Percentiles rank a stretch among this genome's conserved stretches.
phyloP scores from a whole-genome alignment of 2,329 filamentous ascomycete genomes.

The Pochonia chlamydosporia region DNA sequence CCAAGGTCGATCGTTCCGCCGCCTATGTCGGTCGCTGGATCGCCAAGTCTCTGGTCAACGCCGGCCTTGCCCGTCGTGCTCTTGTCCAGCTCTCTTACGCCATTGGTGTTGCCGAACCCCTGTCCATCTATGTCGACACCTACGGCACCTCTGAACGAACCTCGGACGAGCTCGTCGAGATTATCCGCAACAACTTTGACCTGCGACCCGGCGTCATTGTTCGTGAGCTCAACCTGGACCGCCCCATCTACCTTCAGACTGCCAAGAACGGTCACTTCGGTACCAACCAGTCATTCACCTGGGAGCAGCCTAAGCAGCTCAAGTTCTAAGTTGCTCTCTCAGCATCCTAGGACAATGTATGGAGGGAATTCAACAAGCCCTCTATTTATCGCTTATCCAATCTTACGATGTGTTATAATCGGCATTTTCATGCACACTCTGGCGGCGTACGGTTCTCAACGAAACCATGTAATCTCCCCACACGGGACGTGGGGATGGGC shows the following conservation, averaged over 20 bases:
- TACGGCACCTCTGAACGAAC: conserved; percentile 91
- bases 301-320: conserved; percentile 96
- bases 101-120: conserved; percentile 96
- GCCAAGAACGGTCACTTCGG: conserved; percentile 99
- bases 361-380: conserved; percentile 37
- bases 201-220: conserved; percentile 97
- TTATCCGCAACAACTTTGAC: conserved; percentile 95
- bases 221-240: conserved; percentile 88
- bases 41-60: conserved; percentile 92
- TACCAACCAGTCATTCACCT: conserved; percentile 94
- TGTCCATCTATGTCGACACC: conserved; percentile 95
- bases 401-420: conserved; percentile 28
- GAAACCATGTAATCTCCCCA: conserved; percentile 31
- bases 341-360: conserved; percentile 10
- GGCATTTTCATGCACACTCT: conserved; percentile 30
- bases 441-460: conserved; percentile 42
- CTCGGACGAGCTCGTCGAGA: conserved; percentile 89
- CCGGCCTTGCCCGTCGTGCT: conserved; percentile 82
- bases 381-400: conserved; percentile 24
- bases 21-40: conserved; percentile 98
- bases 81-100: conserved; percentile 99
- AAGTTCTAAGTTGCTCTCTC: conserved; percentile 62
- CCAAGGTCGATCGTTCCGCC: conserved; percentile 98
- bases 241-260: conserved; percentile 96
- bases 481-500: conserved; percentile 24